phyloP scores from a whole-genome alignment of 306 rosid genomes.

The Fragaria nilgerrensis region DNA sequence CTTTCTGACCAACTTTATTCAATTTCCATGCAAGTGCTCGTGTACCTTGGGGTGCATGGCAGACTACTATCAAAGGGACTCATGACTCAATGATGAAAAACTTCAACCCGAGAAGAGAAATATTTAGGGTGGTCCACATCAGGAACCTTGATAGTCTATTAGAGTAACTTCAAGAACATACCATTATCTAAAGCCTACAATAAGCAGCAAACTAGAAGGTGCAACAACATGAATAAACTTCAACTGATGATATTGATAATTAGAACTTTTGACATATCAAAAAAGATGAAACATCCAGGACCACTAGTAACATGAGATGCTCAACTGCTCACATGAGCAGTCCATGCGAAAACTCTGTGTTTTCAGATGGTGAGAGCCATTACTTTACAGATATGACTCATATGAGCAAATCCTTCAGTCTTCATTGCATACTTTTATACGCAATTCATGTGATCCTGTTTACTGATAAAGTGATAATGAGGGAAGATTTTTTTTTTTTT shows the following conservation, averaged over 20 bases:
- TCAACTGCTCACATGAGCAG: neutral
- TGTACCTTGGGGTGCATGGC: too few species aligned
- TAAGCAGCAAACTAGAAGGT: neutral
- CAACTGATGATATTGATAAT: neutral
- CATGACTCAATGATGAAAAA: neutral
- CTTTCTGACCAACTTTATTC: neutral
- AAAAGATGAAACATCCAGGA: neutral
- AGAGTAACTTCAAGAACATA: slow-evolving; percentile 1
- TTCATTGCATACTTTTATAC: neutral
- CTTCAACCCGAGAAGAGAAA: neutral
- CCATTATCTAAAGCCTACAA: neutral
- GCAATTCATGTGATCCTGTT: neutral
- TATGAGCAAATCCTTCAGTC: neutral
- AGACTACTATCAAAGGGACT: neutral
- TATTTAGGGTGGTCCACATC: slow-evolving; percentile 1
- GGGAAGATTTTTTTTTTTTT: neutral
- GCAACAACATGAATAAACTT: neutral
- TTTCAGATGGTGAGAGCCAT: neutral
- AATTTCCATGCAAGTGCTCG: slow-evolving; percentile 15
- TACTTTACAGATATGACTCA: neutral
- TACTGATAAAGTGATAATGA: neutral
- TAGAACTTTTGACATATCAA: neutral
- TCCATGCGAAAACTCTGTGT: neutral
- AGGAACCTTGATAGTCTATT: slow-evolving; percentile 3
- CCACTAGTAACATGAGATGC: neutral